These are phyloP conservation scores for Fusarium equiseti DNA, from an alignment of 2,329 filamentous ascomycete genomes.

Conservation along the genomic window DNA sequence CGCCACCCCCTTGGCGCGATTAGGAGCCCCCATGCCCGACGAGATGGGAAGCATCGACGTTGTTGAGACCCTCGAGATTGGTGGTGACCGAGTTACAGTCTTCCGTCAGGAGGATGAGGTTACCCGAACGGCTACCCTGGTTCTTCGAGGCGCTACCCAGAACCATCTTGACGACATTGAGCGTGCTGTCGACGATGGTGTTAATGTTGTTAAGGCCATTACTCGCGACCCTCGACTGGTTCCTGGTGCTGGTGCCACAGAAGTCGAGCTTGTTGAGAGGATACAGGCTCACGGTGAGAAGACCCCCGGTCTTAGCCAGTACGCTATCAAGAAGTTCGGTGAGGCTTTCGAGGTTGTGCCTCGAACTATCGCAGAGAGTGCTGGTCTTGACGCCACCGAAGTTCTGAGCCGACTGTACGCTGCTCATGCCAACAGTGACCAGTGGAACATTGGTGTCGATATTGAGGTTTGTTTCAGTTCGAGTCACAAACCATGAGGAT, in stretches of 20 bases:
- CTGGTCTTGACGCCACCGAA: conserved; percentile 96
- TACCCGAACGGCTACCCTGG: conserved; percentile 92
- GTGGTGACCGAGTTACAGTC: conserved; percentile 96
- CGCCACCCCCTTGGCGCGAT: conserved; percentile 92
- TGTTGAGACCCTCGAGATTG: conserved; percentile 97
- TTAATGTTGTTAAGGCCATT: conserved; percentile 98
- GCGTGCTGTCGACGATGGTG: conserved; percentile 95
- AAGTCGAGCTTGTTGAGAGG: conserved; percentile 92
- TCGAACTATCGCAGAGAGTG: conserved; percentile 92
- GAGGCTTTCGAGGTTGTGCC: conserved; percentile 98
- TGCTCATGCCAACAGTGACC: conserved; percentile 88
- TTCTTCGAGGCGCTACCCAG: conserved; percentile 94
- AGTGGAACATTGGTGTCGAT: conserved; percentile 93
- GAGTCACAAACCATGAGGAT: neutral
- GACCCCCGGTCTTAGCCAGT: conserved; percentile 92
- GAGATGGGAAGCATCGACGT: conserved; percentile 97
- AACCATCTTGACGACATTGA: conserved; percentile 98
- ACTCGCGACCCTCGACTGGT: conserved; percentile 92
- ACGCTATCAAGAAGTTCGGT: conserved; percentile 96
- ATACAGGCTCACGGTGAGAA: conserved; percentile 92
- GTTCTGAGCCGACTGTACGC: conserved; percentile 92
- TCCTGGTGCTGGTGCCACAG: conserved; percentile 92
- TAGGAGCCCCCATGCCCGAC: conserved; percentile 99
- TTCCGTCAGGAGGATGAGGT: conserved; percentile 96
- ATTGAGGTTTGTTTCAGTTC: conserved; percentile 73